Evolutionary conservation across 2,329 filamentous ascomycete species (phyloP).

Genomic region (Torrubiella hemipterigena): DNA sequence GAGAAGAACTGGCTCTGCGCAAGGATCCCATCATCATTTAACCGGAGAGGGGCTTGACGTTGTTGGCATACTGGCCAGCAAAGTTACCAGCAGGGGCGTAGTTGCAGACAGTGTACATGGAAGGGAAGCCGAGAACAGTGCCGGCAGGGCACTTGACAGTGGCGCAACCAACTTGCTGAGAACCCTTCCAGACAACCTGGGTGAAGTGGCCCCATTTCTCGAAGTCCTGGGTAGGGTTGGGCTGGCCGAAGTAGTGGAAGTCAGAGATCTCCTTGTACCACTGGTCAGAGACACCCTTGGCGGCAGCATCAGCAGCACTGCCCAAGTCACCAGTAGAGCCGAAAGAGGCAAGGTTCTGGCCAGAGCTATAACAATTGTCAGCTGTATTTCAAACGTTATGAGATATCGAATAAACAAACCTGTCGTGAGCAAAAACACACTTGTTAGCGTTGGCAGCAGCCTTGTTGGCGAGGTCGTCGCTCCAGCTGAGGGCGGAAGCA

Average conservation of each 20-base stretch:
- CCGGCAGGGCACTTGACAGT: constrained; percentile 55
- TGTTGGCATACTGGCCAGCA: too few relatives aligned
- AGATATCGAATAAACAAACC: constrained; percentile 40
- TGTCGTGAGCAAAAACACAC: constrained; percentile 67
- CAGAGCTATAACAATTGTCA: constrained; percentile 47
- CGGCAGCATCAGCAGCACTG: constrained; percentile 34
- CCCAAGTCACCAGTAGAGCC: constrained; percentile 26
- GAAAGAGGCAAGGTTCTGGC: constrained; percentile 80
- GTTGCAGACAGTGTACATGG: constrained; percentile 83
- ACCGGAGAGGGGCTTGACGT: too few relatives aligned
- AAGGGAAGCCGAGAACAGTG: constrained; percentile 34
- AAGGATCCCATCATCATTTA: too few relatives aligned
- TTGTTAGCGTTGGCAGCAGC: constrained; percentile 51
- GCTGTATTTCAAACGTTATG: constrained; percentile 5
- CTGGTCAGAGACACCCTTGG: constrained; percentile 60
- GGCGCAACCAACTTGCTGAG: constrained; percentile 37
- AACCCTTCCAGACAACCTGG: constrained; percentile 29
- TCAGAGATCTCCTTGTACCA: constrained; percentile 78
- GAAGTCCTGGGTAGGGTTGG: constrained; percentile 48
- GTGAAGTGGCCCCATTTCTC: constrained; percentile 47
- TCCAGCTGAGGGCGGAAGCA: constrained; percentile 52
- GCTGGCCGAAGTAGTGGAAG: constrained; percentile 47
- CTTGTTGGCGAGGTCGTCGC: constrained; percentile 46
- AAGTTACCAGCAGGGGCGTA: constrained; percentile 61
- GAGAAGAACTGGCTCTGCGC: neutral